phyloP scores from a whole-genome alignment of 345 rosid genomes.

The Bretschneidera sinensis region DNA sequence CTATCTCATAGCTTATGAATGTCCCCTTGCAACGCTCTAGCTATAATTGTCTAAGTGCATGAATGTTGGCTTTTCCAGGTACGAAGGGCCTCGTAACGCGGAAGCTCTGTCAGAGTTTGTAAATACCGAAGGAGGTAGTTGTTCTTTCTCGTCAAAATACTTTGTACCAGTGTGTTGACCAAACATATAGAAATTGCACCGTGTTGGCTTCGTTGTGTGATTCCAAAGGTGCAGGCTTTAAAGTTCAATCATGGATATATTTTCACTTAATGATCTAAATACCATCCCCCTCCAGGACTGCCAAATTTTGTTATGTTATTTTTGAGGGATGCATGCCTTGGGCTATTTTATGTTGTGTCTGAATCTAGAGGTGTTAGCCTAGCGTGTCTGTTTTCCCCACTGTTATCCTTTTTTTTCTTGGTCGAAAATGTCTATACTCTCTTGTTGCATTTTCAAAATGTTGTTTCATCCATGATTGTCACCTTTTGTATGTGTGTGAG shows the following conservation, averaged over 20 bases:
- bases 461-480: not conserved
- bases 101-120: constrained; percentile 87
- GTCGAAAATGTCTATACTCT: not conserved
- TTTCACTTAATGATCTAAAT: not conserved
- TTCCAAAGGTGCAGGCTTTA: not conserved
- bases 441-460: not conserved
- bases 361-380: too few relatives aligned
- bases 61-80: constrained; percentile 35
- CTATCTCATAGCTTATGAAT: too few relatives aligned
- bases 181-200: not conserved
- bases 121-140: constrained; percentile 86
- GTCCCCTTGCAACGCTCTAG: not conserved
- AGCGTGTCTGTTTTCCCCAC: too few relatives aligned
- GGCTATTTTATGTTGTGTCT: too few relatives aligned
- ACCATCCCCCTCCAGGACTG: too few relatives aligned
- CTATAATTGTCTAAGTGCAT: not conserved
- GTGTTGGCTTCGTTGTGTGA: not conserved
- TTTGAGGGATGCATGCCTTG: not conserved
- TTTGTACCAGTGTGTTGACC: not conserved
- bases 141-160: constrained; percentile 3
- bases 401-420: not conserved
- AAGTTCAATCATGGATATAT: not conserved
- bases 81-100: constrained; percentile 81
- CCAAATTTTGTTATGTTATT: not conserved
- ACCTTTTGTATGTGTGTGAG: not conserved